Base-by-base conservation (phyloP, 2,329 filamentous ascomycete genomes). In the Epichloe aotearoae region DNA sequence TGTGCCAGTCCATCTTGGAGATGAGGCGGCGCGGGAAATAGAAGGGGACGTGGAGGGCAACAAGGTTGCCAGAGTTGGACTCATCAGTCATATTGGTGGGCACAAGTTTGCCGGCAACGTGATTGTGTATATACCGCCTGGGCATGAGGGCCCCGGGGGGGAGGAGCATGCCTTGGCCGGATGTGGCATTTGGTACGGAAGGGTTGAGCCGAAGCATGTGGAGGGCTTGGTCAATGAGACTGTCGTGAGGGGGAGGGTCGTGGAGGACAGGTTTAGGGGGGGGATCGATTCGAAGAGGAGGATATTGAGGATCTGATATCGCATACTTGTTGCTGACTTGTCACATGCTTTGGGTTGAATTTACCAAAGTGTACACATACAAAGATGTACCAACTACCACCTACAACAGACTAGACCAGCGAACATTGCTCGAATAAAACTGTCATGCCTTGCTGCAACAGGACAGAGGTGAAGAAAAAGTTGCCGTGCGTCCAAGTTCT, bases 41-140 rank as follows among this genome's bases (percentile, higher is more conserved):
- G 57, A 59, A 17, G 59, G 58, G 5, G 53, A 52, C 4, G 42
- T 44, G 0, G 49, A 40, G 30, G 47, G 45, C 15, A 56, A 53
- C 56, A 57, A 53, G 6, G 69, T 73, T 1, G 84, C 81, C 2
- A 70, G 82, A 46, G 76, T 90, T 0, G 87, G 79, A 0, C 60
- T 84, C 50, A 85, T 90, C 50, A 88, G 83, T 54, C 88, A 94
- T 59, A 82, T 94, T 49, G 86, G 87, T 1, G 88, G 88, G 0
- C 88, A 94, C 66, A 90, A 89, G 64, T 91, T 84, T 63, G 88
- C 88, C 0, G 88, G 88, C 1, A 94, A 94, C 64, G 78, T 91
- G 37, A 88, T 93, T 46, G 67, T 93, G 1, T 93, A 93, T 60
- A 64, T 93, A 5, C 87, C 88, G 4, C 83, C 82, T 0, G 61